A percentile compares a stretch with the other conserved stretches of the same genome.
phyloP scores from a whole-genome alignment of 2,329 filamentous ascomycete species.

The Thelonectria blattea region DNA sequence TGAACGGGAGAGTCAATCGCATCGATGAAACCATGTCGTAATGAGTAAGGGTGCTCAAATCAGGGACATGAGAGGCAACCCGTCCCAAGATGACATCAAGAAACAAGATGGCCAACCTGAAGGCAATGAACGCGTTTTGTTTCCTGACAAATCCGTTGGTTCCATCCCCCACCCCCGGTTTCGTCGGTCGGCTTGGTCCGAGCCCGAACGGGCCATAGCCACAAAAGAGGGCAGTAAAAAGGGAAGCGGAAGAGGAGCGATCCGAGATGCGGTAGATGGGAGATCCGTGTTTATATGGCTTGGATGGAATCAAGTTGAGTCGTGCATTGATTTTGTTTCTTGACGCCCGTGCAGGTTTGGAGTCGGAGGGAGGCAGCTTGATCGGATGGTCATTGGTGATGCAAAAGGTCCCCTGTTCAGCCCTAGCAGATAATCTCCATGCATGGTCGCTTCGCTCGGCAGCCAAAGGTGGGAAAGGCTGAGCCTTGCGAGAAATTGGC shows the following conservation, averaged over 20 bases:
- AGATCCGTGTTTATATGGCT: too few species aligned
- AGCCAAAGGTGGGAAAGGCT: neutral
- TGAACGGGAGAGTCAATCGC: too few species aligned
- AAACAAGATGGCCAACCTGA: neutral
- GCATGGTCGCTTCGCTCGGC: too few species aligned
- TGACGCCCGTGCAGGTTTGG: too few species aligned
- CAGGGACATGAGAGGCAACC: too few species aligned
- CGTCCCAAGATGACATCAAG: too few species aligned
- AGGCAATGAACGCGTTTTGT: neutral
- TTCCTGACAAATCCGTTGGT: constrained; percentile 10
- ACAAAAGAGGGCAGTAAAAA: too few species aligned
- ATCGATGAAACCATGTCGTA: too few species aligned
- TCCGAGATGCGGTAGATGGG: neutral
- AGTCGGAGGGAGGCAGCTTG: too few species aligned
- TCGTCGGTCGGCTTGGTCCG: constrained; percentile 2
- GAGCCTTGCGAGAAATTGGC: neutral
- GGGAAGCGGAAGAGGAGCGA: neutral
- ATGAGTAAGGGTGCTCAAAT: too few species aligned
- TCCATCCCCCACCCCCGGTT: neutral
- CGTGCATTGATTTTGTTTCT: too few species aligned
- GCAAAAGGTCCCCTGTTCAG: neutral
- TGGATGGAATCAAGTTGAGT: too few species aligned
- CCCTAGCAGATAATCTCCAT: neutral
- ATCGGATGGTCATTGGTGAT: neutral
- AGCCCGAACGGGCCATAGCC: neutral